Evolutionary conservation across 2,329 filamentous ascomycete genomes (phyloP).

Genomic region (Apiospora marii): DNA sequence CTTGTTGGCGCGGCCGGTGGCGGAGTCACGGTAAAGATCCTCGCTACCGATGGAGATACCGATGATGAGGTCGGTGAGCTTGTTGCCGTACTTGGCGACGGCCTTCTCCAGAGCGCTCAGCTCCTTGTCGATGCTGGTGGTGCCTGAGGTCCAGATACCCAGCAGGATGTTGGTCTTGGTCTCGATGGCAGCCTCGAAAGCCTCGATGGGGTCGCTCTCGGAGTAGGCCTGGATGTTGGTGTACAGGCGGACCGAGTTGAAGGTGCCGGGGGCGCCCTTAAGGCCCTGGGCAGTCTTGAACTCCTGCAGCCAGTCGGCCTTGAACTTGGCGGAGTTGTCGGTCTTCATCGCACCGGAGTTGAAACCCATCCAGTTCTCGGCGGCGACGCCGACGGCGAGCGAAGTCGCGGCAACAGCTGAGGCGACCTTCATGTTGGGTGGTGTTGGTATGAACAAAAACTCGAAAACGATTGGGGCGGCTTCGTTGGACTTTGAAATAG

Average conservation of each 20-base stretch:
- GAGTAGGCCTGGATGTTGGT: slow-evolving; percentile 72
- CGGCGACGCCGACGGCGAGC: slow-evolving; percentile 47
- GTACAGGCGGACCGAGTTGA: slow-evolving; percentile 70
- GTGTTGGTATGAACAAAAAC: neutral
- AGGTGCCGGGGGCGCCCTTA: slow-evolving; percentile 57
- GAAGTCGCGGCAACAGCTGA: slow-evolving; percentile 47
- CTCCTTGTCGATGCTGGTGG: slow-evolving; percentile 64
- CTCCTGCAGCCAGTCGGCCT: slow-evolving; percentile 56
- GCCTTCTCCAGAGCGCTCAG: slow-evolving; percentile 66
- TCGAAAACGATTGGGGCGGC: neutral
- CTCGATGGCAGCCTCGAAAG: slow-evolving; percentile 74
- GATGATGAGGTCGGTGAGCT: slow-evolving; percentile 65
- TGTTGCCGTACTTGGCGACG: slow-evolving; percentile 58
- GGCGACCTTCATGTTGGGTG: slow-evolving; percentile 51
- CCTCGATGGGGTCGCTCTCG: slow-evolving; percentile 79
- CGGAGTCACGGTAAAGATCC: slow-evolving; percentile 70
- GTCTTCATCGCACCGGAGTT: slow-evolving; percentile 58
- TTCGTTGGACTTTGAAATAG: slow-evolving; percentile 10
- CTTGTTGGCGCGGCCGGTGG: slow-evolving; percentile 69
- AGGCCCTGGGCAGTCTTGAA: slow-evolving; percentile 53
- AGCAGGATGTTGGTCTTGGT: slow-evolving; percentile 69
- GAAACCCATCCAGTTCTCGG: slow-evolving; percentile 61
- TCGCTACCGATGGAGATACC: slow-evolving; percentile 73
- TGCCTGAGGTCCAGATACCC: slow-evolving; percentile 69
- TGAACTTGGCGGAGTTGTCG: slow-evolving; percentile 60